Conservation (phyloP, 495 filamentous ascomycete species). For the Aspergillus sparsus region DNA sequence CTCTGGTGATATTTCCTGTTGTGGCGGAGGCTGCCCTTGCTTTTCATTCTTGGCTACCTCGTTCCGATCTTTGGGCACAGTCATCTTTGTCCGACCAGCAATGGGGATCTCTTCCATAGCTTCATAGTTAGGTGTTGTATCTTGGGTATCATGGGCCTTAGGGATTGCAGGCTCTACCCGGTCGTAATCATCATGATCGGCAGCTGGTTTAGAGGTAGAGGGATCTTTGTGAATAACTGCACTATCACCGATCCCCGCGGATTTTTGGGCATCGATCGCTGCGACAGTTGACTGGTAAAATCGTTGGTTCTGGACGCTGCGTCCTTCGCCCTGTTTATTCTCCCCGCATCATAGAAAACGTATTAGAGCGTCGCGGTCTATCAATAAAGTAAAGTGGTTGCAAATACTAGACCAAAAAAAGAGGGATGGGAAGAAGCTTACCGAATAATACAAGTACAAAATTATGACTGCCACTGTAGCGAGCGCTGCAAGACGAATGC, state of each 20-base stretch:
- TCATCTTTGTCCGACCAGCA: conserved; percentile 68
- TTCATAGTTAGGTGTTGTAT: background rate
- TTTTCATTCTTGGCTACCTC: conserved; percentile 28
- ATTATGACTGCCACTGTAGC: conserved; percentile 58
- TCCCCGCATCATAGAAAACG: background rate
- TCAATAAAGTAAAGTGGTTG: no score
- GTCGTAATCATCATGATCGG: conserved; percentile 44
- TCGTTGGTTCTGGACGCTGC: conserved; percentile 46
- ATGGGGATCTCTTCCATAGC: conserved; percentile 53
- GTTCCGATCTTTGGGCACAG: conserved; percentile 44
- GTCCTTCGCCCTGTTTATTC: conserved; percentile 40
- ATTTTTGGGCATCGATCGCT: conserved; percentile 48
- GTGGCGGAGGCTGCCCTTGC: conserved; percentile 14
- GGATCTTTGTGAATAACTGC: conserved; percentile 37
- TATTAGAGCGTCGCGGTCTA: no score
- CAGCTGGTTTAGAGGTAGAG: conserved; percentile 36
- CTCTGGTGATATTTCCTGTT: conserved; percentile 18
- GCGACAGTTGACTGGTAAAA: conserved; percentile 53
- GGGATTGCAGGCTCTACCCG: conserved; percentile 48
- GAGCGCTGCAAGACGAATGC: conserved; percentile 61
- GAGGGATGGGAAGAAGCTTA: conserved; percentile 24
- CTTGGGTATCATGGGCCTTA: conserved; percentile 16
- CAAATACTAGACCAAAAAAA: background rate
- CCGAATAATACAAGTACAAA: conserved; percentile 64
- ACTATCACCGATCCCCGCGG: conserved; percentile 29